Base-by-base conservation (phyloP, 768 basidiomycete genomes). In the Clitopilus hobsonii region DNA sequence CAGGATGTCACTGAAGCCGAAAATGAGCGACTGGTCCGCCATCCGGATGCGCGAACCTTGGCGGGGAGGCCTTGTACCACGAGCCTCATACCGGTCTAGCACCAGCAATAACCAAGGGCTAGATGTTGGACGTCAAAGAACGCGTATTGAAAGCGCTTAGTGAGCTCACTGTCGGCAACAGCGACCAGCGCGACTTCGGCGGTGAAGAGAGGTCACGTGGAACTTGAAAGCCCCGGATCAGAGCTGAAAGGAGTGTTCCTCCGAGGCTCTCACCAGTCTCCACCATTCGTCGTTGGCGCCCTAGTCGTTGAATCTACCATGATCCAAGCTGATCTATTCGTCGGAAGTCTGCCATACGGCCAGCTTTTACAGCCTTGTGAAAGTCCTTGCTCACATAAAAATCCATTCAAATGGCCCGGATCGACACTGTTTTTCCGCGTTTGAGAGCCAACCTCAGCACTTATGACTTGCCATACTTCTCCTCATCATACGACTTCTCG, bases 11-110 rank as follows among this genome's bases (percentile, higher is more conserved):
- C 41, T 20, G 38, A 28, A 49, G 53, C 54, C 41, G 53, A 53
- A 20, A 52, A 58, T 28, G 51, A 57, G 38, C 18, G 10, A 11
- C 41, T 45, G 41, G n/a, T 45, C 41, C 18, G 41, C 41, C 41
- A 23, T 45, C 22, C 41, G 22, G 11, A 20, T 45, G 10, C 22
- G 18, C 41, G 41, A 45, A 45, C 41, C 41, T 45, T 45, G 41
- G 41, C 41, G 22, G 41, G 18, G 41, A 45, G 10, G 41, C 41
- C 14, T 22, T 30, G 51, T n/a, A 52, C 16, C 10, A 28, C 36
- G 7, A 13, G 51, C 51, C 51, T 18, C 16, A 51, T 51, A 20
- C 49, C 49, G 6, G 25, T 10, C 32, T n/a, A 10, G n/a, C 8
- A 36, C 32, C 32, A 14, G 32, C 4, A 4, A 36, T 11, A 11